Evolutionary conservation across 2,329 filamentous ascomycete genomes (phyloP), one percentile per base, ranked within the genome.

Genomic region (Scleromitrula shiraiana): DNA sequence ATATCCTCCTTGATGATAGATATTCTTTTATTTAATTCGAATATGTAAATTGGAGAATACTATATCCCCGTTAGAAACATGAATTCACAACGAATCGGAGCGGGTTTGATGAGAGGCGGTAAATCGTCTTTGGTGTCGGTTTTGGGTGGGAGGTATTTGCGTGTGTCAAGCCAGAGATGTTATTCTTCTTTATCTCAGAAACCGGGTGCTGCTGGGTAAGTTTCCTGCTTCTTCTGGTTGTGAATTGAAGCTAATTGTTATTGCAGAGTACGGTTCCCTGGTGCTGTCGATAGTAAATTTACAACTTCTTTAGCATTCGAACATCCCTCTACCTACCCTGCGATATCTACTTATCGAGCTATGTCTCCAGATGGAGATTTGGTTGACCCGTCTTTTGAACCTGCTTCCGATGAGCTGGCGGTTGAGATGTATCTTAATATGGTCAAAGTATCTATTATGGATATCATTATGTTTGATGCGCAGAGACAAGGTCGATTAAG

Each of bases 391-490:
- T 74, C 75, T 10, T 82, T 85, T 60, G 71, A 74, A 43, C 78
- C 81, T 0, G 82, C 54, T 1, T 51, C 61, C 2, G 55, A 61
- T 29, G 26, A 50, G 5, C 41, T 62, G 4, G 57, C 56, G 1
- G 47, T 63, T n/a, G 40, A 56, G 26, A 59, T 64, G 57, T 64
- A 64, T 65, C 74, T 70, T 50, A 77, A 82, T 59, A 85, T 85
- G 82, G 60, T 85, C 8, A 76, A 73, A 29, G 71, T 83, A 8
- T 81, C 85, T 48, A 85, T 97, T 57, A 93, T 98, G 88, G 93
- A 98, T 64, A 67, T 95, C 47, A 86, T 97, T 64, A 97, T 97
- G 90, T 96, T 95, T 62, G 93, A 98, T 62, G 90, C 93, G 0
- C 93, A 98, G 68, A 77, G 93, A 38, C 93, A 98, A 68, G 63